phyloP scores from a whole-genome alignment of 1,139 yeast species.

The Suhomyces chickasaworum region DNA sequence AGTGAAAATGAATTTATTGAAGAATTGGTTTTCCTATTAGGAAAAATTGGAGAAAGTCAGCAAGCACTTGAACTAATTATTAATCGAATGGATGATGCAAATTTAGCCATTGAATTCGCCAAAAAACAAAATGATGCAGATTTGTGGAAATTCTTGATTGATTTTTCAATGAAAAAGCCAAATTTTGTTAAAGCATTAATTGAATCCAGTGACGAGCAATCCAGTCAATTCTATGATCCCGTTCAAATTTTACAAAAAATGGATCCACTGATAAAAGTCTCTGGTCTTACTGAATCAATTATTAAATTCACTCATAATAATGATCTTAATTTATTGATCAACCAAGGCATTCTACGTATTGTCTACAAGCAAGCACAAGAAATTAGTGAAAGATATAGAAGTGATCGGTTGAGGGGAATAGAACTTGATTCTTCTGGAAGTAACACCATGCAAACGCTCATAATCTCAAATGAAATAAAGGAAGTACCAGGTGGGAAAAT shows the following conservation, averaged over 20 bases:
- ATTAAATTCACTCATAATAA: conserved; percentile 66
- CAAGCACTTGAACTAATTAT: conserved; percentile 77
- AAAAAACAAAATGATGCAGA: conserved; percentile 70
- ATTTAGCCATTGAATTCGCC: conserved; percentile 80
- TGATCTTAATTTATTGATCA: conserved; percentile 59
- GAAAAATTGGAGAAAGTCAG: conserved; percentile 78
- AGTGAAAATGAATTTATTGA: conserved; percentile 52
- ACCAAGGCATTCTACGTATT: conserved; percentile 61
- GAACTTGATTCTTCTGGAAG: conserved; percentile 6
- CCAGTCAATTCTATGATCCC: conserved; percentile 59
- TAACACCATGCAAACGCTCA: conserved; percentile 4
- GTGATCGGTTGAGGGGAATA: conserved; percentile 8
- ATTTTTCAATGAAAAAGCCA: conserved; percentile 72
- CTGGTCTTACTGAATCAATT: conserved; percentile 64
- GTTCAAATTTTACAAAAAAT: conserved; percentile 65
- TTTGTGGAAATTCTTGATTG: conserved; percentile 75
- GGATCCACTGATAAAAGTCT: conserved; percentile 62
- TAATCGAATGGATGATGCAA: conserved; percentile 75
- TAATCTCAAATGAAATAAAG: conserved; percentile 4
- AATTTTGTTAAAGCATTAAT: conserved; percentile 73
- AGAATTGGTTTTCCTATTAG: conserved; percentile 80
- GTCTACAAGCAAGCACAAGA: conserved; percentile 20
- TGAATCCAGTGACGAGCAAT: conserved; percentile 63
- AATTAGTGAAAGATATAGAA: conserved; percentile 13
- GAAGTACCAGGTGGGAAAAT: conserved; percentile 6